A percentile compares a stretch with the other conserved stretches of the same genome.
Conservation (phyloP, 2,329 filamentous ascomycete species). For the Chaetoscypha palmicola region DNA sequence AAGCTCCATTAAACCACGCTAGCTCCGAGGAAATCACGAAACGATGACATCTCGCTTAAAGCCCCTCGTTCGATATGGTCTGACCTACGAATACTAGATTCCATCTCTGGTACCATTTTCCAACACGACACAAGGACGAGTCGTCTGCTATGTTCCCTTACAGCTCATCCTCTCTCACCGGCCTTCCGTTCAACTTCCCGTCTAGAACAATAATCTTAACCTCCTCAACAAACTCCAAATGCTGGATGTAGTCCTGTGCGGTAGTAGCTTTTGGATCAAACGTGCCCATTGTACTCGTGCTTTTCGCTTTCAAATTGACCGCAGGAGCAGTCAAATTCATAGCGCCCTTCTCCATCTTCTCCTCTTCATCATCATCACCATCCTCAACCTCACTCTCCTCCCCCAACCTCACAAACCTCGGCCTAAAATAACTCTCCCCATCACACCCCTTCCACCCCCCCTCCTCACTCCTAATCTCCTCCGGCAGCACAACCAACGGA, state of each 20-base stretch:
- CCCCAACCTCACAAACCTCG: background rate
- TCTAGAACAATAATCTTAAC: background rate
- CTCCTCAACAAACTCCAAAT: background rate
- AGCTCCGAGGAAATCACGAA: too few relatives aligned
- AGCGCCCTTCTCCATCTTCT: background rate
- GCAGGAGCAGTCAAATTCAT: background rate
- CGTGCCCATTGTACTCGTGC: background rate
- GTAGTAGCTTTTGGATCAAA: background rate
- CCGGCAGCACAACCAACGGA: background rate
- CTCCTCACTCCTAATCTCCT: background rate
- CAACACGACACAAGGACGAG: too few relatives aligned
- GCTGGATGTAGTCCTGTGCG: background rate
- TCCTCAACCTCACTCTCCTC: background rate
- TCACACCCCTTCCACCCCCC: background rate
- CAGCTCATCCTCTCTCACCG: too few relatives aligned
- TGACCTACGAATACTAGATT: too few relatives aligned
- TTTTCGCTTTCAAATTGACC: background rate
- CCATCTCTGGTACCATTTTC: too few relatives aligned
- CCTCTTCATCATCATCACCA: background rate
- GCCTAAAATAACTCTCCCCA: background rate
- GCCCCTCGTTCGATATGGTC: too few relatives aligned
- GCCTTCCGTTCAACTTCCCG: background rate
- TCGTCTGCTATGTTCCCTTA: too few relatives aligned
- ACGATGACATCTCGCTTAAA: too few relatives aligned
- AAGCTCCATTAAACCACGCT: too few relatives aligned